Conservation (phyloP, 257 asterid species). For the Thymus quinquecostatus region DNA sequence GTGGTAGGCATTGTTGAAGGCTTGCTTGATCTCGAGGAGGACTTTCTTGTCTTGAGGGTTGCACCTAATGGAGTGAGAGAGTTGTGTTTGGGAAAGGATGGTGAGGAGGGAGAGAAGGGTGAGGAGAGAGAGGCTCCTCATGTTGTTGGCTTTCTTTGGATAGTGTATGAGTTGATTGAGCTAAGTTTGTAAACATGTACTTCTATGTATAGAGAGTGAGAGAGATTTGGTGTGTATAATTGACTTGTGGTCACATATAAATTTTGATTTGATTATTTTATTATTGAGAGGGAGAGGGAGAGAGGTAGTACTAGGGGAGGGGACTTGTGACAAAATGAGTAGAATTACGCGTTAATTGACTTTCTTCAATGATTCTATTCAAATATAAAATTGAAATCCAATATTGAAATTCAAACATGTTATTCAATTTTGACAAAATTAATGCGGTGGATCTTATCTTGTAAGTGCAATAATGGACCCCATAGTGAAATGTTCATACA, state of each 20-base stretch:
- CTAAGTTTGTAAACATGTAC: neutral
- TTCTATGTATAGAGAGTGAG: neutral
- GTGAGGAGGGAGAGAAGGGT: constrained; percentile 29
- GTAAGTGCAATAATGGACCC: constrained; percentile 1
- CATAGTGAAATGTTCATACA: neutral
- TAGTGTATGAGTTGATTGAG: neutral
- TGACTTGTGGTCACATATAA: neutral
- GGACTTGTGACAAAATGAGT: neutral
- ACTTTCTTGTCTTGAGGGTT: constrained; percentile 56
- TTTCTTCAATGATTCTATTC: neutral
- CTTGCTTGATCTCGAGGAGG: constrained; percentile 52
- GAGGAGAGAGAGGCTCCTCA: neutral
- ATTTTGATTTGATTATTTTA: neutral
- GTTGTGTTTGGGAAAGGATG: constrained; percentile 22
- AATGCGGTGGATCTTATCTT: constrained; percentile 21
- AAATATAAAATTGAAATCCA: neutral
- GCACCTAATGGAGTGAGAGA: constrained; percentile 42
- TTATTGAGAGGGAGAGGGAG: neutral
- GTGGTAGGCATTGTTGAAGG: constrained; percentile 51
- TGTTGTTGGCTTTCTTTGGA: neutral
- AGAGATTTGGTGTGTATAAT: neutral
- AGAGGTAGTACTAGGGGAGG: neutral
- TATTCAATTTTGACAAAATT: neutral
- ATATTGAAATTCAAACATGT: neutral
- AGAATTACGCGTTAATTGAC: constrained; percentile 18